Base-by-base conservation (phyloP, 768 basidiomycete genomes). In the Boletus vermiculosoides region DNA sequence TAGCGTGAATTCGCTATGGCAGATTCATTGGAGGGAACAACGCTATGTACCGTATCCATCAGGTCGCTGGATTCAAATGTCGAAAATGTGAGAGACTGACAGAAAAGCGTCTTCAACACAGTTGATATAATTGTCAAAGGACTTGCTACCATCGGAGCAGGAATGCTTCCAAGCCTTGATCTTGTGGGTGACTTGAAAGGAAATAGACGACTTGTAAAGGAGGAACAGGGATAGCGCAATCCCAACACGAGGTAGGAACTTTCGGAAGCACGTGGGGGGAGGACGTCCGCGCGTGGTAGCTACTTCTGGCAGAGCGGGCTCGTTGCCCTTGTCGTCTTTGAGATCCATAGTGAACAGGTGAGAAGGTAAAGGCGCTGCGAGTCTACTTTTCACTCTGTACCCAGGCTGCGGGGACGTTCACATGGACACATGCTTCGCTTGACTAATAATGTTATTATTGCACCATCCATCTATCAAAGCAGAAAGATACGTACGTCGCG, bases 1-100 rank as follows among this genome's bases (percentile, higher is more conserved):
- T 71, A 68, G 20, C 80, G 78, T 22, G 87, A 87, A 6, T 81
- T 76, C 30, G 74, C 76, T 2, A 85, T 63, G 2, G 88, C 88
- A 56, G 82, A 86, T 47, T 80, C 78, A 6, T 76, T 63, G 58
- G 76, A 80, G 1, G 87, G 88, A 12, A 86, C 67, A 15, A 80
- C 80, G 22, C 85, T 86, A 31, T 6, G 48, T 36, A 36, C 9
- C 16, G 51, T 13, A 33, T 42, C 40, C 20, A 23, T 57, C 48
- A 58, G 48, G 12, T n/a, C 10, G 1, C 15, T 33, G n/a, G 39
- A 28, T 25, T 13, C 33, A 15, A 40, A 13, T 15, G 31, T 11
- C 33, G 18, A 42, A n/a, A 10, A 44, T 20, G 10, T 30, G 33
- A 57, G 50, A 16, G 36, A 64, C 76, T 64, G 48, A 76, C 76